Conservation (phyloP, 345 rosid species). For the Lenwebbia sp. region DNA sequence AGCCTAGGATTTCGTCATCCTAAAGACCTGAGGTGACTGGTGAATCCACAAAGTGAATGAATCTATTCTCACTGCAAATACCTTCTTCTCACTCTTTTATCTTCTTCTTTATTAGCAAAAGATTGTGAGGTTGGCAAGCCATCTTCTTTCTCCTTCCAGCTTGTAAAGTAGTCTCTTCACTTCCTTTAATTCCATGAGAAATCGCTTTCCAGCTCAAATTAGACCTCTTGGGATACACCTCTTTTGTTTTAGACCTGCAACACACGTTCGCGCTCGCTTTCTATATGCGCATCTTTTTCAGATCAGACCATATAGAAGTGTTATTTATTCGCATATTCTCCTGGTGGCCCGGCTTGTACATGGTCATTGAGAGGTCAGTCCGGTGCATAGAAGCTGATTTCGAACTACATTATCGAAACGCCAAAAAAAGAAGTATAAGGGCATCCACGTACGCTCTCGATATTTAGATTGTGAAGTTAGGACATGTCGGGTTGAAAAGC, state of each 20-base stretch:
- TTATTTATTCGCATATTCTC: not conserved
- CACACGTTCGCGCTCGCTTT: not conserved
- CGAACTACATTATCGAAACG: not conserved
- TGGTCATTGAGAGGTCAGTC: not conserved
- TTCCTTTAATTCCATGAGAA: not conserved
- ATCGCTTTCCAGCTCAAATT: constrained; percentile 4
- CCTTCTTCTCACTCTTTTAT: not conserved
- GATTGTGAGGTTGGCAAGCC: not conserved
- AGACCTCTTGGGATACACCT: not conserved
- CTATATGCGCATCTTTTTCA: not conserved
- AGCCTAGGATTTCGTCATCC: not conserved
- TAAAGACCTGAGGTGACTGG: not conserved
- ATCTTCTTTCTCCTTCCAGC: constrained; percentile 9
- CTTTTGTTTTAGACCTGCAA: not conserved
- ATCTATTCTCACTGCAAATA: not conserved
- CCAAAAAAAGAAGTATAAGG: not conserved
- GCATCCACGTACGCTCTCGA: not conserved
- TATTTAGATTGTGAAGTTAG: not conserved
- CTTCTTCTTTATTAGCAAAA: not conserved
- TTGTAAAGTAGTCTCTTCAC: constrained; percentile 6
- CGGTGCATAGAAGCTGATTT: not conserved
- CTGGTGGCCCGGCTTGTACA: not conserved
- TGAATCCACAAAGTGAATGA: not conserved
- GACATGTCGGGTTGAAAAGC: not conserved
- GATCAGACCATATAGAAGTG: not conserved